Conservation (phyloP, 2,329 filamentous ascomycete species). For the Phaeomoniella chlamydospora region DNA sequence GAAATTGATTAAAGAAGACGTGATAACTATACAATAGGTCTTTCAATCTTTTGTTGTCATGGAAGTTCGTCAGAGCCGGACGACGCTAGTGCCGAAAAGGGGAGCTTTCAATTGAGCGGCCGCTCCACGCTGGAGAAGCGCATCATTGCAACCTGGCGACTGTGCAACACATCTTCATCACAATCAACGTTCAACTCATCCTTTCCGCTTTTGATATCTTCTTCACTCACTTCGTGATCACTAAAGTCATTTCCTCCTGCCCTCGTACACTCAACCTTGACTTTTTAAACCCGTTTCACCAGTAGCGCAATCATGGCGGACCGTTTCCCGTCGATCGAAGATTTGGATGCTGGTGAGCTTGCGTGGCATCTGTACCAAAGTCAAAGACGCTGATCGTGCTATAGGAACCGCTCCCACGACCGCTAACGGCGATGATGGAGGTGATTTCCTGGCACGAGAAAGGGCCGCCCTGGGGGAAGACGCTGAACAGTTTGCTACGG, state of each 20-base stretch:
- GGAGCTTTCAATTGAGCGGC: slow-evolving; percentile 4
- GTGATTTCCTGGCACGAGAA: slow-evolving; percentile 86
- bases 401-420: slow-evolving; percentile 13
- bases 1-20: no score
- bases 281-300: no score
- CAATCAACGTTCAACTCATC: no score
- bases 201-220: no score
- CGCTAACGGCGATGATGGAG: slow-evolving; percentile 35
- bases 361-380: slow-evolving; percentile 38
- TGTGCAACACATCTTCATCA: slow-evolving; percentile 3
- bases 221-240: no score
- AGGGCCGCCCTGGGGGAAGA: slow-evolving; percentile 84
- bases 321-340: slow-evolving; percentile 65
- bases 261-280: no score
- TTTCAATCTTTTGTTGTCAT: no score
- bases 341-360: slow-evolving; percentile 49
- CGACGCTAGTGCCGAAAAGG: not conserved
- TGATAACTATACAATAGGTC: no score
- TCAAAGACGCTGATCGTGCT: slow-evolving; percentile 36
- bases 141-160: slow-evolving; percentile 5
- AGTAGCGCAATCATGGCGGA: slow-evolving; percentile 66
- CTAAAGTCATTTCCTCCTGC: no score
- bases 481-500: slow-evolving; percentile 74
- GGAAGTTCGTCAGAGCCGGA: no score
- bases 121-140: slow-evolving; percentile 2